Evolutionary conservation across 768 basidiomycete genomes (phyloP), one percentile per base, ranked within the genome.

Genomic region (Tremella fuciformis): DNA sequence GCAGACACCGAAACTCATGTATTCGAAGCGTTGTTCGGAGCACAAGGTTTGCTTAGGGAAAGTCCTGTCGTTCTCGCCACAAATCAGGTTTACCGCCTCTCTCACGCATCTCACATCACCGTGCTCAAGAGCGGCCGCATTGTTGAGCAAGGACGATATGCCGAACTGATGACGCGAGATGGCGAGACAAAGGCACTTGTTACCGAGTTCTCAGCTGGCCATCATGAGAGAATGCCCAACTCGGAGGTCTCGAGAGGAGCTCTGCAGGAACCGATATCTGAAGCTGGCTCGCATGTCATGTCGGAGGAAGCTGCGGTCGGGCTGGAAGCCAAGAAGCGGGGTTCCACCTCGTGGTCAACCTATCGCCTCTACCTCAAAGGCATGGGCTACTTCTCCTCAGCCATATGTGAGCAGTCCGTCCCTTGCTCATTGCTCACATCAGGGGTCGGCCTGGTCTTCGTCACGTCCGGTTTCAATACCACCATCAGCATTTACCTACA

Each of bases 1-100:
- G 62, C 65, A 13, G 60, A 61, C 13, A 63, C 64, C 11, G 67
- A 69, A 46, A 57, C 67, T 9, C 46, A 51, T 13, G 62, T 66
- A 0, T 69, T 69, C 53, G n/a, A 47, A 2, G 55, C 54, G 1
- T 55, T 69, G 16, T 66, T 69, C 34, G 67, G 62, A 8, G 6
- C 44, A 2, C 29, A 50, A 1, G 67, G 67, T 1, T 37, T 66
- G 6, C 60, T 69, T 3, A 15, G 11, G 4, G 57, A 52, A 4
- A 59, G 46, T 42, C 54, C 57, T 7, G 56, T 57, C 25, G 53
- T 69, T 9, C 50, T 69, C n/a, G 64, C 62, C 42, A 69, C 64
- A 11, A 65, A 69, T 39, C 59, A 61, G 34, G 54, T 69, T 24
- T 58, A 69, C 29, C 67, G 62, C 19, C 55, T 69, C 2, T 15